Base-by-base conservation (phyloP, 2,329 filamentous ascomycete species). In the Cercospora citrullina region DNA sequence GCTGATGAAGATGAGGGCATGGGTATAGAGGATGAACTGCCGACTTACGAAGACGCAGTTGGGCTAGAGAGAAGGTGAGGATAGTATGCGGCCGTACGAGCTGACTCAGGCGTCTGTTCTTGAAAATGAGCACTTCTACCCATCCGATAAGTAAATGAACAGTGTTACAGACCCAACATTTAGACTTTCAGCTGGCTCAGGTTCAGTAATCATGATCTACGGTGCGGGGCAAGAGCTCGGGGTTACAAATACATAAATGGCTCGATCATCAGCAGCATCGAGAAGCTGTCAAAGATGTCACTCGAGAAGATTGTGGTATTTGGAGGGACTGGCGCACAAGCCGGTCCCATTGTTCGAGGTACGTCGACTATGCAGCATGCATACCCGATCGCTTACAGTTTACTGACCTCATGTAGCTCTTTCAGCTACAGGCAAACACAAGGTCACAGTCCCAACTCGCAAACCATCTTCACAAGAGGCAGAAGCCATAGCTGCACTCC, bases 41-140 rank as follows among this genome's bases (percentile, higher is more conserved):
- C 61, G n/a, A 36, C 12, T 21, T 63, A 63, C 21, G 61, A 63
- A 36, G 61, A 63, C 39, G 58, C 31, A 2, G 58, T 60, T 5
- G 31, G 58, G 6, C 48, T 16, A 16, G 26, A 10, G 1, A 53
- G 48, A 53, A 53, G 10, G 9, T 28, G 14, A 60, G 18, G 12
- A 26, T 31, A n/a, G 36, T 39, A 8, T 39, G 36, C 36, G 36
- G 16, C 36, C 36, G 36, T 39, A 39, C 16, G 36, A 39, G 36
- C 36, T 39, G 36, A 39, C 5, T 1, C 36, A 39, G 16, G 16
- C 8, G 16, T 3, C 3, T n/a, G 16, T 39, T 8, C 2, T 3
- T 1, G 16, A 39, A 16, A 36, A 31, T n/a, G 9, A 16, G 3
- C 16, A 60, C 7, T 12, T n/a, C 16, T 16, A 14, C 26, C 21